Base-by-base conservation (phyloP, 768 basidiomycete species). In the Leccinum broughii region DNA sequence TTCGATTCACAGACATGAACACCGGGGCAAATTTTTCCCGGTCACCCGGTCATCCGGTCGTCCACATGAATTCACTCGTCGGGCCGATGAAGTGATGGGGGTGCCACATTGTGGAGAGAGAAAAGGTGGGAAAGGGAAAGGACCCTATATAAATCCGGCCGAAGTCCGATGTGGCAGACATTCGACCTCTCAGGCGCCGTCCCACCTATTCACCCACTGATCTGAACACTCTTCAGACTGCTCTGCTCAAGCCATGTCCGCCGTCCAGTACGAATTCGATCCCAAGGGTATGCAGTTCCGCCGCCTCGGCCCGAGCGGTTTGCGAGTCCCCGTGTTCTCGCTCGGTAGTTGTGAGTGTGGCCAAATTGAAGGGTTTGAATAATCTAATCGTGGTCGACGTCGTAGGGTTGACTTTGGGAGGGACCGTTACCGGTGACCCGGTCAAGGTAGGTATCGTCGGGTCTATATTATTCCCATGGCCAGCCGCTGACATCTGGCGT, bases 241-340 rank as follows among this genome's bases (percentile, higher is more conserved):
- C 41, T 41, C 41, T 41, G 8, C 39, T 41, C 41, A n/a, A 54
- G 32, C 44, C 51, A 73, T 75, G 74, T 68, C 70, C 10, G 15
- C 20, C 4, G 68, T 69, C 54, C 62, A 66, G 57, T 61, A 69
- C n/a, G 76, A 76, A 52, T 78, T 73, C 54, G 66, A 78, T 28
- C 73, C 72, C 57, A 78, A 78, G 68, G 68, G 69, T 37, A 77
- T 77, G 77, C 69, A 64, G 13, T 77, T 76, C 67, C 76, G 78
- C 59, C 76, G 77, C 55, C 71, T 83, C 13, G 82, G 82, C 50
- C 64, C 73, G 20, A 77, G 76, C 35, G 82, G 83, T 15, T 68
- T 83, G 57, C 74, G 80, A 39, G 83, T 85, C 4, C 80, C 82
- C 7, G 68, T 81, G 15, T 80, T 86, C 72, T 79, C 78, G 11